These are phyloP conservation scores for Cucumis hystrix DNA, from an alignment of 306 rosid genomes.

Conservation along the genomic window DNA sequence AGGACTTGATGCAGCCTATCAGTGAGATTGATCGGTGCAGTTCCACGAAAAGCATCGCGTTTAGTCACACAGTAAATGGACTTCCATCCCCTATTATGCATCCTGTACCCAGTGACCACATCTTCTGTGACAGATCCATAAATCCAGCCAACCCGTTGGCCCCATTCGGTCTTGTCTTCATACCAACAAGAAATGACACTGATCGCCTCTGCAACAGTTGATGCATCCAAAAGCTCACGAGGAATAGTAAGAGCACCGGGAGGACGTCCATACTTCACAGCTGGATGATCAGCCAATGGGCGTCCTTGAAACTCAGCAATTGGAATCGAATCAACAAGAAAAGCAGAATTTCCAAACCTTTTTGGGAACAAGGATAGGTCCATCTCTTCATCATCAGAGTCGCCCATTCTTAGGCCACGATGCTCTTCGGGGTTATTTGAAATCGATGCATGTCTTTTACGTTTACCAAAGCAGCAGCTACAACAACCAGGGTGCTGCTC, in stretches of 20 bases:
- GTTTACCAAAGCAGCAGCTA: conserved; percentile 53
- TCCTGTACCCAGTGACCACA: conserved; percentile 91
- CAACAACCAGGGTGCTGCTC: conserved; percentile 50
- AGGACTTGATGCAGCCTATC: conserved; percentile 95
- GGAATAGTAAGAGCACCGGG: conserved; percentile 81
- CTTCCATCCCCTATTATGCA: conserved; percentile 97
- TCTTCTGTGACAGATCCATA: conserved; percentile 97
- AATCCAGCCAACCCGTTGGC: conserved; percentile 97
- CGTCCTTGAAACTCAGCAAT: conserved; percentile 95
- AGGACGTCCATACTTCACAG: conserved; percentile 87
- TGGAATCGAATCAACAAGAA: conserved; percentile 82
- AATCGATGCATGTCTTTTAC: conserved; percentile 38
- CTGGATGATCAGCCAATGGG: conserved; percentile 95
- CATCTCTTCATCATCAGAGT: conserved; percentile 82
- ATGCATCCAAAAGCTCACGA: conserved; percentile 83
- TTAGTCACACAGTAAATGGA: conserved; percentile 90
- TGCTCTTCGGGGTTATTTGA: conserved; percentile 43
- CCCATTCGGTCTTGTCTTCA: conserved; percentile 97
- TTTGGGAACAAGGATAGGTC: conserved; percentile 62
- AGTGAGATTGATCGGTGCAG: conserved; percentile 92
- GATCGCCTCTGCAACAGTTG: conserved; percentile 92
- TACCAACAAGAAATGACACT: conserved; percentile 97
- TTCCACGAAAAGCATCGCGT: conserved; percentile 97
- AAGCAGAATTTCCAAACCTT: conserved; percentile 75
- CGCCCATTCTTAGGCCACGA: conserved; percentile 64